Conservation (phyloP, 1,139 yeast genomes). For the Pichia sp. region DNA sequence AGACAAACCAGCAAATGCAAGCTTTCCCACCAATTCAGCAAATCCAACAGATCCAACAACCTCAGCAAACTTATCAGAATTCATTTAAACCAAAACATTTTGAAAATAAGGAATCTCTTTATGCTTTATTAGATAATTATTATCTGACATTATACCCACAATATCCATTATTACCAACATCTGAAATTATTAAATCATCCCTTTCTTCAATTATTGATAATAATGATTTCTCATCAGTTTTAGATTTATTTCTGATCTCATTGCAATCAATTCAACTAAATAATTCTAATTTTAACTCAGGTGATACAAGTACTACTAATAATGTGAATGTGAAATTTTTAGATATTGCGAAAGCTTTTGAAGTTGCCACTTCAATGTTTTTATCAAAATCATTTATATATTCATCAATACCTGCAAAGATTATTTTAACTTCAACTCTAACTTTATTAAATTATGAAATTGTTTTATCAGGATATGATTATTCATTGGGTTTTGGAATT, state of each 20-base stretch:
- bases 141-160: conserved; percentile 48
- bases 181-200: conserved; percentile 7
- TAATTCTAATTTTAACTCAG: no score
- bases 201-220: conserved; percentile 28
- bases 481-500: conserved; percentile 48
- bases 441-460: conserved; percentile 50
- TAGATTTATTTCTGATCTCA: conserved; percentile 47
- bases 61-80: no score
- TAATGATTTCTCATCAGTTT: conserved; percentile 37
- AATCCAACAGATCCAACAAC: not conserved
- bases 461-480: conserved; percentile 51
- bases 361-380: conserved; percentile 39
- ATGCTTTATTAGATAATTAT: conserved; percentile 31
- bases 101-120: conserved; percentile 1
- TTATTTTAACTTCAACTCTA: conserved; percentile 42
- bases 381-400: conserved; percentile 35
- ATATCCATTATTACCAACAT: conserved; percentile 52
- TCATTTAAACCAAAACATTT: not conserved
- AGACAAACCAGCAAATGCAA: no score
- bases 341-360: conserved; percentile 36
- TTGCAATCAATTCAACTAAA: conserved; percentile 43
- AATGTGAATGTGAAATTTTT: conserved; percentile 21
- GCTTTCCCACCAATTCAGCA: conserved; percentile 3
- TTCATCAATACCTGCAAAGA: conserved; percentile 30
- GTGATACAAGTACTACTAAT: conserved; percentile 32